Evolutionary conservation across 2,329 filamentous ascomycete species (phyloP), one percentile per base, ranked within the genome.

Genomic region (Paracorniculantispora psalliotae): DNA sequence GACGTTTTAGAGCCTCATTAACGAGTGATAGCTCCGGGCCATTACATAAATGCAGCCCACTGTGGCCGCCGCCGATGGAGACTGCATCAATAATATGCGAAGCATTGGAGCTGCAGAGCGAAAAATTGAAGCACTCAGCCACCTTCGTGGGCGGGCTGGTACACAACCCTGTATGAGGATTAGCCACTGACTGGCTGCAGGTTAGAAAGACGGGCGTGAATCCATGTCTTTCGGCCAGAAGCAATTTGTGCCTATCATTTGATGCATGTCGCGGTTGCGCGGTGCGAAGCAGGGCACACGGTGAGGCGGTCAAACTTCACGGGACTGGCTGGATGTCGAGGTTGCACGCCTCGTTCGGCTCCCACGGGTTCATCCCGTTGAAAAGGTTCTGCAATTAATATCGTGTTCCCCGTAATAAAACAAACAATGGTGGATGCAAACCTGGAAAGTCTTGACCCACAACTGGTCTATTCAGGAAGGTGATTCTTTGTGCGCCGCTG

Each of bases 1-100:
- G 7, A 9, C 33, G 12, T 41, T 35, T 39, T 35, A 37, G 23
- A 28, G 49, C 49, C 33, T 26, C 30, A 4, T 10, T 15, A 26
- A 25, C n/a, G n/a, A n/a, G n/a, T 25, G 23, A 10, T n/a, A 12
- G 39, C 37, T n/a, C n/a, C 17, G 19, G 35, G 26, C 39, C 43
- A 46, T 46, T 46, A 39, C 39, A 21, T 54, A 46, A 19, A 7
- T n/a, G 19, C 10, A 25, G 12, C 41, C n/a, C n/a, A 46, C n/a
- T 46, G 17, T 46, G 19, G 25, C 43, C 41, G n/a, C 19, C 1
- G 13, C 9, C n/a, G 26, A 25, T 26, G 28, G n/a, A 35, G 23
- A 49, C 54, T 49, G 54, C 54, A 49, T 49, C 54, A 57, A 57
- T 57, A 57, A 39, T 57, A 48, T 57, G 54, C 54, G 35, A 25